Percentiles rank a stretch among this genome's conserved stretches.
Evolutionary conservation across 1,284 basidiomycete species (phyloP).

Genomic region (Rhodotorula sp.): DNA sequence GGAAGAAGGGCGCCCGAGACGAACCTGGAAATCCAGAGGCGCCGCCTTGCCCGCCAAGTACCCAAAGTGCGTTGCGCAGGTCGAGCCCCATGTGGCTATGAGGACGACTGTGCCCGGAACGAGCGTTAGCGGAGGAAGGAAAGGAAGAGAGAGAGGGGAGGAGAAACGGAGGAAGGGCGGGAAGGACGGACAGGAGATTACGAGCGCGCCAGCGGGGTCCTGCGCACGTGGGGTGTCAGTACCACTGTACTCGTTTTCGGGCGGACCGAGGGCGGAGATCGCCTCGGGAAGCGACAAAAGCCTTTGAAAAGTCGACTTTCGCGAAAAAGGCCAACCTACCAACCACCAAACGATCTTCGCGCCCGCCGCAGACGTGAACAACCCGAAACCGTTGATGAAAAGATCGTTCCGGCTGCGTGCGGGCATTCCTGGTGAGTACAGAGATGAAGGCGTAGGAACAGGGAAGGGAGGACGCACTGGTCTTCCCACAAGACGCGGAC

Average conservation of each 20-base stretch:
- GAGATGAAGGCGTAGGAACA: no score
- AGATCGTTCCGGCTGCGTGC: conserved; percentile 40
- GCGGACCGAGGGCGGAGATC: no score
- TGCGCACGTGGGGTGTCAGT: not conserved
- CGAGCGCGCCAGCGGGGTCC: conserved; percentile 79
- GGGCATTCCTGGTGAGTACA: not conserved
- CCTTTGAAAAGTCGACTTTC: not conserved
- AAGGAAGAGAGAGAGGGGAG: not conserved
- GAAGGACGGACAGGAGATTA: conserved; percentile 61
- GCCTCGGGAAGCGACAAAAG: not conserved
- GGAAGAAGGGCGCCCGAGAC: no score
- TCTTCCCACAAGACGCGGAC: conserved; percentile 94
- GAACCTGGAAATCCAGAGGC: conserved; percentile 72
- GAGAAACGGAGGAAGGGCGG: not conserved
- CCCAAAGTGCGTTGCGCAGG: conserved; percentile 76
- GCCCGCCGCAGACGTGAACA: conserved; percentile 83
- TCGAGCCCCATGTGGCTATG: conserved; percentile 51
- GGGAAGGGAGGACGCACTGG: conserved; percentile 53
- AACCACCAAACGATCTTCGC: conserved; percentile 82
- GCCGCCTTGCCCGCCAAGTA: conserved; percentile 88
- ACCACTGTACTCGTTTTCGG: no score
- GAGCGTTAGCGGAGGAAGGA: not conserved
- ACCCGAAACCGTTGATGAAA: conserved; percentile 57
- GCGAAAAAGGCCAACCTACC: not conserved
- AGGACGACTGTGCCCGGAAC: conserved; percentile 18